phyloP scores from a whole-genome alignment of 208 protist genomes.

The Phytomonas francai region DNA sequence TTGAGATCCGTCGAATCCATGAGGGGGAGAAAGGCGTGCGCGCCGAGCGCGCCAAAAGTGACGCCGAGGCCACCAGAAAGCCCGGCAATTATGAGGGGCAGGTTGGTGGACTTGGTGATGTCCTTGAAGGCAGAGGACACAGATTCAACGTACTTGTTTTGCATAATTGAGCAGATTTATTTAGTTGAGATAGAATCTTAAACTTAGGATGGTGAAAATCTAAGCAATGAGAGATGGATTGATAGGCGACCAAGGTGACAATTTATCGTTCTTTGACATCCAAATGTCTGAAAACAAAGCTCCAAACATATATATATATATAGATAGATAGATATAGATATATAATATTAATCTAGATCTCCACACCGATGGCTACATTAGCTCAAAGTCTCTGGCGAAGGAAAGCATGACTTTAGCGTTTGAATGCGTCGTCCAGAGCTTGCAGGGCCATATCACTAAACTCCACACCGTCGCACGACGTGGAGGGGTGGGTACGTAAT shows the following conservation, averaged over 20 bases:
- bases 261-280: neutral
- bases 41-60: conserved; percentile 35
- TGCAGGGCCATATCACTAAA: neutral
- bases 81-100: conserved; percentile 23
- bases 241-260: neutral
- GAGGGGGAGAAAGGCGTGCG: conserved; percentile 32
- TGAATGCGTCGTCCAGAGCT: neutral
- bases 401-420: neutral
- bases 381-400: neutral
- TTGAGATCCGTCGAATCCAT: conserved; percentile 41
- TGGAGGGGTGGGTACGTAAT: neutral
- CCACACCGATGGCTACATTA: neutral
- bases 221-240: neutral
- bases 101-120: conserved; percentile 9
- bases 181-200: neutral
- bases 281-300: neutral
- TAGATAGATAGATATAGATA: too few relatives aligned
- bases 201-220: neutral
- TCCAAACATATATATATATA: neutral
- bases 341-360: too few relatives aligned
- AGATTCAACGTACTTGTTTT: neutral
- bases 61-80: conserved; percentile 32
- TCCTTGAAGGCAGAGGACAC: neutral
- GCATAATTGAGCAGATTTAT: neutral
- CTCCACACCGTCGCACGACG: neutral